These are phyloP conservation scores for Xerocomellus intermedius DNA, from an alignment of 768 basidiomycete genomes.

Conservation along the genomic window DNA sequence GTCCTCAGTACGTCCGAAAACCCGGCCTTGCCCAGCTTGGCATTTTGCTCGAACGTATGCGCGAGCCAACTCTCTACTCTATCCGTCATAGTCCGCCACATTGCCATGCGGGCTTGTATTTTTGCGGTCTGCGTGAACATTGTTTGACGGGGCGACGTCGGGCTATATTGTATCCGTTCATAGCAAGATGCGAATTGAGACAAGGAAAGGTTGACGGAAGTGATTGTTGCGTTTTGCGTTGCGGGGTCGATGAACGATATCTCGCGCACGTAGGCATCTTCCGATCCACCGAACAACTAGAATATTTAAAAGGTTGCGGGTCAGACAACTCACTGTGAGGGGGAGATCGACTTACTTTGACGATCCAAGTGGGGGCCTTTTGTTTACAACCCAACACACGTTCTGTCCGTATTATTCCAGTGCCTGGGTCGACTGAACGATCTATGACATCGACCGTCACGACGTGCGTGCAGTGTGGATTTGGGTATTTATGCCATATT, in stretches of 20 bases:
- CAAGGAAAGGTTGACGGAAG: slow-evolving; percentile 89
- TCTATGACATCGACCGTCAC: slow-evolving; percentile 85
- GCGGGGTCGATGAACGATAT: slow-evolving; percentile 90
- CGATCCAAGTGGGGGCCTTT: slow-evolving; percentile 87
- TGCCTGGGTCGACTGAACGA: slow-evolving; percentile 76
- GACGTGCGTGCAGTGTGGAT: slow-evolving; percentile 87
- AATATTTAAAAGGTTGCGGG: background rate
- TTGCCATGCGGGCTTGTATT: slow-evolving; percentile 76
- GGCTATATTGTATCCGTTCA: slow-evolving; percentile 86
- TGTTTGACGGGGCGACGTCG: slow-evolving; percentile 61
- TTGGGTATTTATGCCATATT: slow-evolving; percentile 96
- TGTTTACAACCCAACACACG: slow-evolving; percentile 90
- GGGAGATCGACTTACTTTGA: slow-evolving; percentile 62
- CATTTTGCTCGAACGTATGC: slow-evolving; percentile 90
- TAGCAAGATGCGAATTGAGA: slow-evolving; percentile 94
- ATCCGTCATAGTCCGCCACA: slow-evolving; percentile 82
- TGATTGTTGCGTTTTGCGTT: slow-evolving; percentile 76
- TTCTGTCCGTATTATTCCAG: slow-evolving; percentile 90
- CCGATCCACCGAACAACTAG: slow-evolving; percentile 88
- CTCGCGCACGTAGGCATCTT: slow-evolving; percentile 93
- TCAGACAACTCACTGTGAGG: slow-evolving; percentile 10
- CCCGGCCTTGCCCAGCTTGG: slow-evolving; percentile 81
- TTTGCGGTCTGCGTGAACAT: slow-evolving; percentile 88
- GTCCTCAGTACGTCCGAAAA: slow-evolving; percentile 86
- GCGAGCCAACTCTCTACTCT: slow-evolving; percentile 83